Base-by-base conservation (phyloP, 805 yeast genomes). In the Sugiyamaella qingdaonensis region DNA sequence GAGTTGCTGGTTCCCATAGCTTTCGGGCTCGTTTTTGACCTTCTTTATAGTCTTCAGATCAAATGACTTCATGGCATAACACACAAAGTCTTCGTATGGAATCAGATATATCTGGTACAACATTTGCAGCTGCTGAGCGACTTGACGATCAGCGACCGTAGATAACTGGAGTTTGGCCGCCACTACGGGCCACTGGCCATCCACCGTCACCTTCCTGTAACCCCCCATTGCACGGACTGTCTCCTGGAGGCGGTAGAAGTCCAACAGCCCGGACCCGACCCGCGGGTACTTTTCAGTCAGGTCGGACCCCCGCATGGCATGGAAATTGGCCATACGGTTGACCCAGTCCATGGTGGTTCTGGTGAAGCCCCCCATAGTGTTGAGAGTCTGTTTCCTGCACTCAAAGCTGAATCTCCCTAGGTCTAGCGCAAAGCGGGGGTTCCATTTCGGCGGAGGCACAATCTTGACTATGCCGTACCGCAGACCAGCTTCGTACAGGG, bases 381-480 rank as follows among this genome's bases (percentile, higher is more conserved):
- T 67, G 27, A 70, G 56, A 31, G 59, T 63, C 54, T 70, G 74
- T 34, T 64, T 63, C 31, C 74, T 55, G 24, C 72, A 63, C 18
- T 60, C 58, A 56, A 69, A 69, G 50, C 54, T 57, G 55, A 69
- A 69, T 31, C 54, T 51, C 49, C 69, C 68, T 2, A 65, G 55
- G 53, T 69, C 71, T 4, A 70, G 53, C 24, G 63, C 58, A 45
- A 70, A 68, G 45, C 53, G 54, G 8, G 75, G 84, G 16, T 69
- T 64, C 72, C 79, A 79, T 1, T 59, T 61, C 0, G 54, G 54
- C 0, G 92, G 91, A 3, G 95, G 84, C 5, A 78, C 72, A 2
- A 91, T 65, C 63, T 90, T 91, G 43, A 89, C 68, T 62, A 94
- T 90, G 0, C 97, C 97, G 65, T 76, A 81, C 29, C 70, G 65